Evolutionary conservation across 2,329 filamentous ascomycete species (phyloP).

Genomic region (Cytospora chrysosperma): DNA sequence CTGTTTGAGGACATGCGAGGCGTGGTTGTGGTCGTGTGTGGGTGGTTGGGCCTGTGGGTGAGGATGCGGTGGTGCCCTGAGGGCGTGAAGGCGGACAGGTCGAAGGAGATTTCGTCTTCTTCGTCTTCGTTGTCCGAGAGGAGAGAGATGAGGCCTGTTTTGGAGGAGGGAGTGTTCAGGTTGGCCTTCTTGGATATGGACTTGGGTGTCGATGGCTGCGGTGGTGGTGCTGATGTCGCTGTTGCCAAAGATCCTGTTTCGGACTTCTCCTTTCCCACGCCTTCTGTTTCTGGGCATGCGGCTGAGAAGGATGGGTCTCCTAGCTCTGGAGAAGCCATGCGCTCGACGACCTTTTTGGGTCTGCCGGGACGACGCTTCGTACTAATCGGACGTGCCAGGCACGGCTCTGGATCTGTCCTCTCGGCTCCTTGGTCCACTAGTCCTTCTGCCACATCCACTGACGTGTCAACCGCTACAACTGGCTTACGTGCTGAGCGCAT

Average conservation of each 20-base stretch:
- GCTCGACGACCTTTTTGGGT: not conserved
- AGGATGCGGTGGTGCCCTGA: slow-evolving; percentile 16
- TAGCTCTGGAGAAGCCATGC: not conserved
- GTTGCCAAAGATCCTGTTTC: not conserved
- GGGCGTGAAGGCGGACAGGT: slow-evolving; percentile 30
- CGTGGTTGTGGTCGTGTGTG: not conserved
- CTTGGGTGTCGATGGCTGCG: slow-evolving; percentile 3
- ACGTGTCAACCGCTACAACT: not conserved
- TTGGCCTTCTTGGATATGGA: slow-evolving; percentile 13
- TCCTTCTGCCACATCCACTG: not conserved
- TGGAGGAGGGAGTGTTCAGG: slow-evolving; percentile 24
- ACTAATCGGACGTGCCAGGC: not conserved
- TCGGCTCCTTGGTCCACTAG: not conserved
- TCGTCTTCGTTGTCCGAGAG: slow-evolving; percentile 38
- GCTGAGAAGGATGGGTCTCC: not conserved
- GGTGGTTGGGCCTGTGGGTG: slow-evolving; percentile 6
- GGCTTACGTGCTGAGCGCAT: not conserved
- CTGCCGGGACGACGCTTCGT: not conserved
- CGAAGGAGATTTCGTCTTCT: slow-evolving; percentile 41
- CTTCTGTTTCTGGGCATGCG: not conserved
- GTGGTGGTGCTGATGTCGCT: not conserved
- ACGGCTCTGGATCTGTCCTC: not conserved
- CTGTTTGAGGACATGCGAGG: not conserved
- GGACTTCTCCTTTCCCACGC: not conserved
- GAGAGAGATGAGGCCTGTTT: slow-evolving; percentile 43